A percentile compares a stretch with the other conserved stretches of the same genome.
These are phyloP conservation scores for Suillus hirtellus DNA, from an alignment of 768 basidiomycete species.

Conservation along the genomic window DNA sequence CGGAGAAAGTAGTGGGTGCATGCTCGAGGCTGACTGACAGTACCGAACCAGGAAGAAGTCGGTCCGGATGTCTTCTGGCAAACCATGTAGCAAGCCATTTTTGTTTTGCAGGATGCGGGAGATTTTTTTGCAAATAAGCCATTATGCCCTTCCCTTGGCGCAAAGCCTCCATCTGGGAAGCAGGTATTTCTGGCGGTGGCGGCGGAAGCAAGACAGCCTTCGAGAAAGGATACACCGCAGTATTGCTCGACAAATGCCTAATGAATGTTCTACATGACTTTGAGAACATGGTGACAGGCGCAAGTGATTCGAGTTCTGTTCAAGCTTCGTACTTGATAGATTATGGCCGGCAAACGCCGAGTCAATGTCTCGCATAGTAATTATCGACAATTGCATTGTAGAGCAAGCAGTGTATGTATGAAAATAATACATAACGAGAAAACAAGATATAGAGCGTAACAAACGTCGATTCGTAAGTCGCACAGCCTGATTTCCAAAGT, in stretches of 20 bases:
- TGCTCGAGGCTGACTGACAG: conserved; percentile 76
- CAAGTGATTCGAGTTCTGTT: background rate
- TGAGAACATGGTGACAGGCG: conserved; percentile 14
- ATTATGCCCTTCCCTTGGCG: conserved; percentile 76
- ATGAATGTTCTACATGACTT: conserved; percentile 15
- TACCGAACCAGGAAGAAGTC: conserved; percentile 83
- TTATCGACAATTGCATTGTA: conserved; percentile 33
- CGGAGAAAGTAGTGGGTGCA: conserved; percentile 82
- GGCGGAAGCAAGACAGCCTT: conserved; percentile 60
- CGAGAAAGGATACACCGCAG: conserved; percentile 66
- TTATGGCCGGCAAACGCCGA: conserved; percentile 14
- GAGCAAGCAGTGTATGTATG: conserved; percentile 15
- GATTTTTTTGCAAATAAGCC: conserved; percentile 65
- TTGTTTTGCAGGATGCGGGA: conserved; percentile 69
- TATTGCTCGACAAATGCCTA: conserved; percentile 27
- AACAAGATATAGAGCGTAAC: conserved; percentile 7
- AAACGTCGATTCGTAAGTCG: conserved; percentile 14
- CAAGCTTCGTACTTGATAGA: background rate
- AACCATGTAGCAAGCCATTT: conserved; percentile 70
- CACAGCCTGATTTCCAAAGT: conserved; percentile 5
- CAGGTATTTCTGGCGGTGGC: conserved; percentile 40
- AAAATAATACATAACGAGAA: conserved; percentile 18
- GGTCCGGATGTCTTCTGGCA: conserved; percentile 63
- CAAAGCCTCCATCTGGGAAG: conserved; percentile 44
- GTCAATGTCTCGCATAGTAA: conserved; percentile 12